Percentiles rank a stretch among this genome's conserved stretches.
These are phyloP conservation scores for Lasiodiplodia sp. DNA, from an alignment of 2,329 filamentous ascomycete species.

Conservation along the genomic window DNA sequence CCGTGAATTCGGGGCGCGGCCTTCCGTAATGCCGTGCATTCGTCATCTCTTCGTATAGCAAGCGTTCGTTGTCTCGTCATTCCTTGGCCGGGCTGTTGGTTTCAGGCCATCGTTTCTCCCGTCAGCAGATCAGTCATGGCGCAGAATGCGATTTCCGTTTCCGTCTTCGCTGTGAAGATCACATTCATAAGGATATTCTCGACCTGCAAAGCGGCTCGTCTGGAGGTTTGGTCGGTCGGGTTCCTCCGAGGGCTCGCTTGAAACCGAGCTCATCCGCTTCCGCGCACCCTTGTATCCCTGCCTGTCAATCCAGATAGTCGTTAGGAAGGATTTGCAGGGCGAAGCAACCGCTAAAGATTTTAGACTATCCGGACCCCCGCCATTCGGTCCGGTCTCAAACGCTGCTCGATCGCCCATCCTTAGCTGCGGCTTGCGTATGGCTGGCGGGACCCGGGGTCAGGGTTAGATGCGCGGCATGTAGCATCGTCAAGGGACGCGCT, in stretches of 20 bases:
- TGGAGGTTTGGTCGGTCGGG: neutral
- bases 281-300: slow-evolving; percentile 25
- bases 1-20: slow-evolving; percentile 64
- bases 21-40: slow-evolving; percentile 52
- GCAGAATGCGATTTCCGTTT: neutral
- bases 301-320: neutral
- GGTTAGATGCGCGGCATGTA: neutral
- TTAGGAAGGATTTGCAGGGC: slow-evolving; percentile 7
- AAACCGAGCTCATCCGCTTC: slow-evolving; percentile 23
- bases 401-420: neutral
- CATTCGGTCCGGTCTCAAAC: slow-evolving; percentile 7
- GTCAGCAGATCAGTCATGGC: slow-evolving; percentile 3
- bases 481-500: neutral
- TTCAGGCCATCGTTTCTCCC: slow-evolving; percentile 1
- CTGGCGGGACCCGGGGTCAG: neutral
- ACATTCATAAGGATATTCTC: neutral
- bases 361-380: slow-evolving; percentile 16
- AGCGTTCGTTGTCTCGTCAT: slow-evolving; percentile 12
- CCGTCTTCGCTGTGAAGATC: neutral
- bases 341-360: neutral
- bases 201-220: slow-evolving; percentile 3
- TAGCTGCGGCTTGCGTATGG: neutral
- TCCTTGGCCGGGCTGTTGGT: neutral
- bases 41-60: slow-evolving; percentile 1
- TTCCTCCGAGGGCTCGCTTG: neutral